phyloP scores from a whole-genome alignment of 345 rosid genomes.

The Eucalyptus globulus region DNA sequence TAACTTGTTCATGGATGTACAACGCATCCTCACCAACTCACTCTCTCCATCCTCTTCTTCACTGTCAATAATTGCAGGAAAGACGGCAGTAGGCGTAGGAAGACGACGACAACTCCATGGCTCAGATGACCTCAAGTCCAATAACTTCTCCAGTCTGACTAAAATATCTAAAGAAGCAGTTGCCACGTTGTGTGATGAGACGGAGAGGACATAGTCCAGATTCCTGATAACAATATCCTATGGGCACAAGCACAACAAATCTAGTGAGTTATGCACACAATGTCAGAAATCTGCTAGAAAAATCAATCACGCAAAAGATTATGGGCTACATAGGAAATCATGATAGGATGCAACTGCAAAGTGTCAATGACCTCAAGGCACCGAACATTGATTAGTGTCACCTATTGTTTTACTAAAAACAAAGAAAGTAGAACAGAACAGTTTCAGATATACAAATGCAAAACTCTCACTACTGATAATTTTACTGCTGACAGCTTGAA shows the following conservation, averaged over 20 bases:
- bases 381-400: neutral
- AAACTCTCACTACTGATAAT: neutral
- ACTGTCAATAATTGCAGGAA: slow-evolving; percentile 62
- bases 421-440: neutral
- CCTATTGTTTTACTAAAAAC: neutral
- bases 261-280: neutral
- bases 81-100: slow-evolving; percentile 80
- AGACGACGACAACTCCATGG: slow-evolving; percentile 81
- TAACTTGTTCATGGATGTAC: slow-evolving; percentile 18
- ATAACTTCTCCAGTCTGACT: slow-evolving; percentile 64
- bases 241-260: neutral
- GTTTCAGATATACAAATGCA: neutral
- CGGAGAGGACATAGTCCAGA: slow-evolving; percentile 74
- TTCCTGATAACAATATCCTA: slow-evolving; percentile 84
- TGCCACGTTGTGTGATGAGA: slow-evolving; percentile 59
- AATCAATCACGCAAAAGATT: neutral
- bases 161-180: slow-evolving; percentile 62
- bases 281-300: neutral
- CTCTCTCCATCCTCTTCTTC: slow-evolving; percentile 76
- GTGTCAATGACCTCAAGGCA: neutral
- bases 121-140: slow-evolving; percentile 80
- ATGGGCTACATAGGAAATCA: neutral
- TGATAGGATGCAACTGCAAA: neutral
- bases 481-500: neutral
- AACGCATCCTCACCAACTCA: slow-evolving; percentile 54